Conservation (phyloP, 2,329 filamentous ascomycete genomes). For the Tolypocladium ophioglossoides region DNA sequence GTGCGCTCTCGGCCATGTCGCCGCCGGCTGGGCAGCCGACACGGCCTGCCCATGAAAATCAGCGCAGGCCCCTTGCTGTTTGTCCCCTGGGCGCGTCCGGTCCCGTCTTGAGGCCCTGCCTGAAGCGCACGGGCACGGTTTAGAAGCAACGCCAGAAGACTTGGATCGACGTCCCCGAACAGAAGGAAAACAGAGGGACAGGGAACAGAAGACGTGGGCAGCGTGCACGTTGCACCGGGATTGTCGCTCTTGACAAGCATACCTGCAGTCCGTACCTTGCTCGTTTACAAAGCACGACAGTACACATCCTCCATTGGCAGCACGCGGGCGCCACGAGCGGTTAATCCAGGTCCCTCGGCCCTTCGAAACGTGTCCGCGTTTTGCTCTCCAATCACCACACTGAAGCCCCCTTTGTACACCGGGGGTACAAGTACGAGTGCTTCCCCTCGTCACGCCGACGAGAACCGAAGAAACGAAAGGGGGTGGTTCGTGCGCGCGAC, state of each 20-base stretch:
- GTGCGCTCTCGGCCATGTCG: neutral
- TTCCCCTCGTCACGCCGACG: neutral
- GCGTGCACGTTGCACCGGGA: neutral
- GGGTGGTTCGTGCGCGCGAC: neutral
- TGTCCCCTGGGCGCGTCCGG: neutral
- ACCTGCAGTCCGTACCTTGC: too few relatives aligned
- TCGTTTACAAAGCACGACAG: neutral
- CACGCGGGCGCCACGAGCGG: neutral
- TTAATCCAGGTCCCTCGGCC: neutral
- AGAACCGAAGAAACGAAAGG: neutral
- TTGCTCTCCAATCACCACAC: neutral
- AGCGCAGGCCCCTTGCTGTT: neutral
- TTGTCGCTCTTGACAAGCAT: neutral
- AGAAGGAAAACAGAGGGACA: neutral
- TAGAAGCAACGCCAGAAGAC: neutral
- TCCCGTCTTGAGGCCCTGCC: neutral
- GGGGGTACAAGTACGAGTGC: too few relatives aligned
- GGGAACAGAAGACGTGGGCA: neutral
- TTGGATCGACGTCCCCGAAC: neutral
- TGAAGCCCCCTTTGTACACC: neutral
- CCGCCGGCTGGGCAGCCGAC: too few relatives aligned
- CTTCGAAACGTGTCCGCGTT: neutral
- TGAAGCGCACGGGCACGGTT: neutral
- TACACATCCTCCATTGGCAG: neutral
- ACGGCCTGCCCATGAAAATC: too few relatives aligned